These are phyloP conservation scores for Phytophthora lateralis DNA, from an alignment of 352 stramenopile genomes.

Conservation along the genomic window DNA sequence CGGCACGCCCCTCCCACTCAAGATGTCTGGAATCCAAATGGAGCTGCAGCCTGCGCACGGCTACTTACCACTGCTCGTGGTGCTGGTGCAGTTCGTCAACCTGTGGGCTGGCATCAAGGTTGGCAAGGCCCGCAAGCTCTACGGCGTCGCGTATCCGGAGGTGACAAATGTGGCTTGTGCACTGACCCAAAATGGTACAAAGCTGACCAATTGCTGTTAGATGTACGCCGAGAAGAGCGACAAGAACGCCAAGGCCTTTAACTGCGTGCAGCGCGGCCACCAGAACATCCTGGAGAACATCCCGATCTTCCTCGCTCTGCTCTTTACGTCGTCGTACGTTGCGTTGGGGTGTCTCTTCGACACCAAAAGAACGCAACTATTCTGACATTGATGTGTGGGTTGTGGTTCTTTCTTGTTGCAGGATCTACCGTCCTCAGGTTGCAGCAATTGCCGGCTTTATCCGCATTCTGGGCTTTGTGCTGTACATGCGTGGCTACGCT, in stretches of 20 bases:
- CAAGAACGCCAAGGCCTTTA: conserved; percentile 91
- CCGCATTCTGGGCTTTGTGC: conserved; percentile 64
- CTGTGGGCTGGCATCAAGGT: conserved; percentile 60
- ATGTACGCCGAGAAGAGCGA: conserved; percentile 90
- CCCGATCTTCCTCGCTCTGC: conserved; percentile 60
- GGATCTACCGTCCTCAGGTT: conserved; percentile 62
- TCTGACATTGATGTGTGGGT: not conserved
- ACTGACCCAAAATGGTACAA: not conserved
- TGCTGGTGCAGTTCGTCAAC: conserved; percentile 58
- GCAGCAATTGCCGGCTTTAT: conserved; percentile 62
- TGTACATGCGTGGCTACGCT: conserved; percentile 70
- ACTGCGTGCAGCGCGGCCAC: conserved; percentile 92
- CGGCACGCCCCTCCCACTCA: not conserved
- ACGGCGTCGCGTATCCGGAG: conserved; percentile 63
- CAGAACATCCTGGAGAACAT: conserved; percentile 93
- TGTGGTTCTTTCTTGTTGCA: conserved; percentile 16
- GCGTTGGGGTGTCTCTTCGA: conserved; percentile 10
- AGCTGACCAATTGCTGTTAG: conserved; percentile 29
- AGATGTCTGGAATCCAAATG: conserved; percentile 24
- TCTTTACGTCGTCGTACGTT: conserved; percentile 65
- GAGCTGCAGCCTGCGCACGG: conserved; percentile 55
- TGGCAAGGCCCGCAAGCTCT: conserved; percentile 64
- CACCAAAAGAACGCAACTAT: not conserved
- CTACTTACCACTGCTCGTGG: conserved; percentile 53
- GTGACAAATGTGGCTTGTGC: conserved; percentile 12